These are phyloP conservation scores for Pseudogymnoascus sp. DNA, from an alignment of 2,329 filamentous ascomycete species.

Conservation along the genomic window DNA sequence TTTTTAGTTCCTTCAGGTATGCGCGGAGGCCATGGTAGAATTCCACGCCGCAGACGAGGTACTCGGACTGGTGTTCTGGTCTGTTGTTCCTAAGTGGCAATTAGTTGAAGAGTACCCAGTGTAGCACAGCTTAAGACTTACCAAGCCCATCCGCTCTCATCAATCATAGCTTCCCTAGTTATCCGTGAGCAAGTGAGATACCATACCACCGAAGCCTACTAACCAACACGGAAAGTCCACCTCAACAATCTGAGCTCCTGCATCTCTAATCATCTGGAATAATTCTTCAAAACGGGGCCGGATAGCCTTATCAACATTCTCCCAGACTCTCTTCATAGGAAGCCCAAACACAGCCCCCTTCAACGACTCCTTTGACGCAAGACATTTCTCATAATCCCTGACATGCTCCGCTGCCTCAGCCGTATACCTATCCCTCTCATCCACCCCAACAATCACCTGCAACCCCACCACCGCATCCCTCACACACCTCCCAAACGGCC, in stretches of 20 bases:
- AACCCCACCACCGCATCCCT: conserved; percentile 55
- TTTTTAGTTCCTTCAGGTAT: background rate
- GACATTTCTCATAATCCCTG: background rate
- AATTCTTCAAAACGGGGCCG: background rate
- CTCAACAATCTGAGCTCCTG: conserved; percentile 7
- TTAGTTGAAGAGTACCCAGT: background rate
- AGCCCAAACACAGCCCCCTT: conserved; percentile 6
- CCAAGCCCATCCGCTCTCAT: background rate
- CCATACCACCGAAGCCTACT: background rate
- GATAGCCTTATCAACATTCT: conserved; percentile 10
- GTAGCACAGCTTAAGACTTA: background rate
- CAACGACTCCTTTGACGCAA: conserved; percentile 12
- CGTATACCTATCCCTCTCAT: conserved; percentile 54
- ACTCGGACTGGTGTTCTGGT: conserved; percentile 1
- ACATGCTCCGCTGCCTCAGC: conserved; percentile 21
- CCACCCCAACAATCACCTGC: conserved; percentile 51
- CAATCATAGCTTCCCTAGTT: background rate
- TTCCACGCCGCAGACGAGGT: conserved; percentile 8
- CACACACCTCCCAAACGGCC: conserved; percentile 54
- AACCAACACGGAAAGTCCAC: conserved; percentile 9
- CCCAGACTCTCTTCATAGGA: conserved; percentile 6
- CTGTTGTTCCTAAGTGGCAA: background rate
- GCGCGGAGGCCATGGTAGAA: conserved; percentile 9
- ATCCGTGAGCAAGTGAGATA: background rate
- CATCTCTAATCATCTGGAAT: conserved; percentile 9